Evolutionary conservation across 2,329 filamentous ascomycete genomes (phyloP), one percentile per base, ranked within the genome.

Genomic region (Madurella mycetomatis): DNA sequence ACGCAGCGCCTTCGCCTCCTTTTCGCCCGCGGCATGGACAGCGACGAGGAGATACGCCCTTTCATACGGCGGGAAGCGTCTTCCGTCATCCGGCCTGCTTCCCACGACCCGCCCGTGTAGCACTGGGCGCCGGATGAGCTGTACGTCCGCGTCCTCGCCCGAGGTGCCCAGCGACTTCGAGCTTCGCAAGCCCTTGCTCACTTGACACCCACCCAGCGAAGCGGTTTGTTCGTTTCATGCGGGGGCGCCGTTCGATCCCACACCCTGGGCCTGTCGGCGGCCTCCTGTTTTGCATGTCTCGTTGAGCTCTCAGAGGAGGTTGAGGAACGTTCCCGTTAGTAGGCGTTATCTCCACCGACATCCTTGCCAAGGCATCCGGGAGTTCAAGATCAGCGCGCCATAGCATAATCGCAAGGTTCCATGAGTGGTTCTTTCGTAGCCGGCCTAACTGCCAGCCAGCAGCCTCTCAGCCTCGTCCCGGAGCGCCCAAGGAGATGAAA

Each of bases 61-160:
- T 48, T 19, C 46, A 25, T 16, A 16, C 18, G 16, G 25, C 54
- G 53, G 56, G 52, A 51, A 47, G 40, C 46, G 17, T n/a, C 41
- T 56, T 51, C 60, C 60, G 57, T 52, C 56, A 56, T 58, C 58
- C 58, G 56, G 49, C 32, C 55, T 25, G 25, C 25, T 25, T 25
- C 25, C 46, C 37, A 42, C 37, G 11, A 30, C 48, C 53, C 41
- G 16, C 42, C 31, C 7, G 25, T 25, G 25, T 25, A 25, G 25
- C 25, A 25, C 49, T 52, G 39, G 51, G 47, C 40, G 32, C 55
- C 60, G 57, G 58, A 60, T 56, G 44, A 49, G 48, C 46, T 48
- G 32, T 41, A 45, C 25, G 51, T 41, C 60, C 52, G 57, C 31
- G 48, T 31, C 44, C 39, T 45, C 31, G 30, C 19, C 12, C 31